Evolutionary conservation across 441 rosid species (phyloP), one percentile per base, ranked within the genome.

Genomic region (Metrosideros polymorpha): DNA sequence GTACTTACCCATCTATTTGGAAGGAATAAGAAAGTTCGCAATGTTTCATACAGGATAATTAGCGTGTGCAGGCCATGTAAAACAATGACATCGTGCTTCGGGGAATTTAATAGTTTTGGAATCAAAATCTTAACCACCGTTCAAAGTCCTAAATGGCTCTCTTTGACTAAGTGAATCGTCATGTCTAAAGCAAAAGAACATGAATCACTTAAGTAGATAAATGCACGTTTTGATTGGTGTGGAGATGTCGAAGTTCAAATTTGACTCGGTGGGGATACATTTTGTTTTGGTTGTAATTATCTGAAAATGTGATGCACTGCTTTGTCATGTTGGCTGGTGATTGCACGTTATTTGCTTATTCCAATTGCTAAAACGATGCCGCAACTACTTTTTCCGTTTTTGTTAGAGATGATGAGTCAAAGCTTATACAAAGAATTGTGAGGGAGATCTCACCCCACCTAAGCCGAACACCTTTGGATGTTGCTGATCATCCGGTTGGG

Each of bases 361-460:
- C 25, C 8, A 32, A 63, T 32, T 18, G 25, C 43, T 32, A 63
- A 30, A 2, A 61, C 1, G 12, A 61, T 29, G 1, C 39, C 7
- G 15, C 39, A 61, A 61, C 6, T 61, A 14, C 10, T 30, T 59
- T 14, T 3, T 14, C 4, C 35, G 1, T 7, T 15, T 15, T 61
- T 61, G 8, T 3, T 4, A 61, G 75, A 2, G 39, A 61, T 17
- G 75, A 61, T 17, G 75, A 61, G 42, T 61, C 75, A 7, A 4
- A 30, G 0, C 12, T 30, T 61, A 2, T 61, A 61, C 75, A 30
- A 61, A 0, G 1, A 7, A 61, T 61, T 61, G 42, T 61, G 1
- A 15, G 0, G 0, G 24, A 17, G 1, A 32, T 32, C 43, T 30
- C 30, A 6, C 29, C 35, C 29, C 71, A 29, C 9, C 0, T 59